Conservation (phyloP, 176 grass and related monocot species). For the Hordeum vulgare region MorexV3_pseudomolecules_assembly NC_058521.1:522549472-522549971, state of each 20-base stretch:
- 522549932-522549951: conserved; percentile 10
- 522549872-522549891: conserved; percentile 6
- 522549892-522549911: conserved; percentile 45
- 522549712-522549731: conserved; percentile 46
- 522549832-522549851: background rate
- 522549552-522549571: conserved; percentile 32
- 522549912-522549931: conserved; percentile 35
- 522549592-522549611: conserved; percentile 29
- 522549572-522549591: conserved; percentile 43
- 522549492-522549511: background rate
- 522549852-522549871: background rate
- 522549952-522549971: background rate
- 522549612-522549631: conserved; percentile 48
- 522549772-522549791: conserved; percentile 16
- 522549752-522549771: conserved; percentile 29
- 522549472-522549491: background rate
- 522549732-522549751: conserved; percentile 43
- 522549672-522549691: conserved; percentile 57
- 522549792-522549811: background rate
- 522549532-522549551: background rate
- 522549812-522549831: background rate
- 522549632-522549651: conserved; percentile 43
- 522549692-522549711: background rate
- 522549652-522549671: conserved; percentile 53
- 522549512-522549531: background rate